Evolutionary conservation across 169 alveolate species (phyloP).

Genomic region (Plasmodium gallinaceum): DNA sequence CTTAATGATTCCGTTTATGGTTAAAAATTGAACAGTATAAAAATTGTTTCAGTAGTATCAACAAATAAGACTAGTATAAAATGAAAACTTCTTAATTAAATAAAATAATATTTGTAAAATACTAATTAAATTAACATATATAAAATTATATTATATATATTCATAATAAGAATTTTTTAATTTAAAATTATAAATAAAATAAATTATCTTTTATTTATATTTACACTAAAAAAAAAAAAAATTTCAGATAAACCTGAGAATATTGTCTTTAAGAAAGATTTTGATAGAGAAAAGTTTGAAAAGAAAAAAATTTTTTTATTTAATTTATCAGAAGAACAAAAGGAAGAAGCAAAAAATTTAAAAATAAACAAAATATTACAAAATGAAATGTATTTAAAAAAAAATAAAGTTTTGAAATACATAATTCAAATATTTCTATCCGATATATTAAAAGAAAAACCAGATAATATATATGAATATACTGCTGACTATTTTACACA

Average conservation of each 20-base stretch:
- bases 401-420: conserved; percentile 55
- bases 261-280: conserved; percentile 25
- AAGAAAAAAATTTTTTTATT: conserved; percentile 30
- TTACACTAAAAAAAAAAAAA: too few relatives aligned
- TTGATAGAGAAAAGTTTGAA: conserved; percentile 22
- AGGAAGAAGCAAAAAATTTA: conserved; percentile 24
- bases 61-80: too few relatives aligned
- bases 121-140: too few relatives aligned
- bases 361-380: conserved; percentile 57
- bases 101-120: too few relatives aligned
- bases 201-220: too few relatives aligned
- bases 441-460: conserved; percentile 51
- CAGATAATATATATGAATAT: conserved; percentile 51
- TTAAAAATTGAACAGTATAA: too few relatives aligned
- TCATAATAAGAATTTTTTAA: too few relatives aligned
- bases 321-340: conserved; percentile 36
- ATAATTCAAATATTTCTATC: conserved; percentile 41
- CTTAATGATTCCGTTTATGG: not conserved
- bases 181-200: too few relatives aligned
- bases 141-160: too few relatives aligned
- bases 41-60: too few relatives aligned
- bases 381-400: conserved; percentile 68
- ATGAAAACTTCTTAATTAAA: too few relatives aligned
- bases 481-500: conserved; percentile 54
- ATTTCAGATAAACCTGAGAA: not conserved